phyloP scores from a whole-genome alignment of 75 land plant species.

The Picea sitchensis region DNA sequence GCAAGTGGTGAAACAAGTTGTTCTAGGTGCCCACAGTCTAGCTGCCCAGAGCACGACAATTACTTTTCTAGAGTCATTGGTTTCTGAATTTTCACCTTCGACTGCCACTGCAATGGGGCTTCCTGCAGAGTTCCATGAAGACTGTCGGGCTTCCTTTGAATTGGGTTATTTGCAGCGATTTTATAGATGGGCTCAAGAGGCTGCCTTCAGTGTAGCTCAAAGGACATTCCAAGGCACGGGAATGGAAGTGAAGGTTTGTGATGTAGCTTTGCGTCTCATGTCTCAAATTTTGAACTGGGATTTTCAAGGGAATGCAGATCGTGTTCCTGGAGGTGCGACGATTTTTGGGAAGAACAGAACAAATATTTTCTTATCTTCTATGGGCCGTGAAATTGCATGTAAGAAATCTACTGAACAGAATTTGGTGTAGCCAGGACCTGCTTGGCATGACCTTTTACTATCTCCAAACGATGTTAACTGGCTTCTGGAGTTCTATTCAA shows the following conservation, averaged over 20 bases:
- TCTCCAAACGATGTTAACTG: conserved; percentile 50
- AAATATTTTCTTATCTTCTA: too few relatives aligned
- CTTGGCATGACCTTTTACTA: too few relatives aligned
- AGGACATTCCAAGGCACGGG: conserved; percentile 46
- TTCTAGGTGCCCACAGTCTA: conserved; percentile 65
- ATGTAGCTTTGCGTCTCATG: conserved; percentile 73
- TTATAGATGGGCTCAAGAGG: conserved; percentile 81
- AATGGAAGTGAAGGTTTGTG: conserved; percentile 74
- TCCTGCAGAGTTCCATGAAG: conserved; percentile 87
- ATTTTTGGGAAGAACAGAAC: too few relatives aligned
- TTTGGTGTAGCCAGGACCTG: conserved; percentile 16
- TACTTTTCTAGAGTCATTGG: conserved; percentile 81
- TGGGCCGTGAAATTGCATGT: conserved; percentile 16
- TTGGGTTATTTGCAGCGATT: conserved; percentile 72
- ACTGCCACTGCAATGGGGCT: conserved; percentile 93
- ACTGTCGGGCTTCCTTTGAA: conserved; percentile 76
- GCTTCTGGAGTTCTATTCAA: conserved; percentile 77
- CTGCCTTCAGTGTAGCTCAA: conserved; percentile 54
- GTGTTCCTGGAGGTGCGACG: conserved; percentile 15
- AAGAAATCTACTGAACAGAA: conserved; percentile 36
- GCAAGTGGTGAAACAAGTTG: conserved; percentile 55
- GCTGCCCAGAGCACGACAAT: conserved; percentile 70
- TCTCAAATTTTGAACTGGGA: conserved; percentile 94
- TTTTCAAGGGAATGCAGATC: conserved; percentile 37
- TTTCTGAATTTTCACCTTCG: conserved; percentile 91